Percentiles rank a stretch among this genome's conserved stretches.
phyloP scores from a whole-genome alignment of 1,284 basidiomycete species.

The Irpex rosettiformis region DNA sequence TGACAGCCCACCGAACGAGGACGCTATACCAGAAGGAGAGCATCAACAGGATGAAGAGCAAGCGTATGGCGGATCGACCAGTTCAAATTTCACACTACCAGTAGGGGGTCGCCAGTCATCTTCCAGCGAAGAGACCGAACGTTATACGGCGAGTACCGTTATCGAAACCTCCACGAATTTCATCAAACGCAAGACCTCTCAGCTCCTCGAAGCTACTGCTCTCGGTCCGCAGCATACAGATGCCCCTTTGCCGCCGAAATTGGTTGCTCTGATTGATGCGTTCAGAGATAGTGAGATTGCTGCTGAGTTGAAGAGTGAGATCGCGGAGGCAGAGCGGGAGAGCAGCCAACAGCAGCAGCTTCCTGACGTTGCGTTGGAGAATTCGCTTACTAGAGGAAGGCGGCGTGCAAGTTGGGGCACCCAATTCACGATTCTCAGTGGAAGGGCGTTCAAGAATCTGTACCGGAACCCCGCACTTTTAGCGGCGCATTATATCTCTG shows the following conservation, averaged over 20 bases:
- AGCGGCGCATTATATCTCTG: constrained; percentile 85
- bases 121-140: constrained; percentile 51
- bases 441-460: constrained; percentile 97
- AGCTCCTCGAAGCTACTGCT: constrained; percentile 67
- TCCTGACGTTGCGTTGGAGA: constrained; percentile 65
- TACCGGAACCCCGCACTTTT: constrained; percentile 92
- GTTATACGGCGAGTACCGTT: constrained; percentile 43
- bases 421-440: constrained; percentile 91
- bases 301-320: constrained; percentile 60
- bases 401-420: constrained; percentile 84
- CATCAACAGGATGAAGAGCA: constrained; percentile 65
- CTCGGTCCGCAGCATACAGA: constrained; percentile 35
- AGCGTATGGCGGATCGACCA: constrained; percentile 26
- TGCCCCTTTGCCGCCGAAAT: constrained; percentile 55
- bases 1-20: constrained; percentile 35
- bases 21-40: constrained; percentile 34
- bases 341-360: constrained; percentile 38
- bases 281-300: constrained; percentile 72
- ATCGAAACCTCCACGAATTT: constrained; percentile 47
- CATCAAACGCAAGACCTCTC: constrained; percentile 75
- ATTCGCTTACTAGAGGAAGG: constrained; percentile 67
- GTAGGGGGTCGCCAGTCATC: constrained; percentile 29
- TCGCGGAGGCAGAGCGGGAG: constrained; percentile 35
- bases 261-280: constrained; percentile 72
- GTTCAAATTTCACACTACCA: constrained; percentile 32